phyloP scores from a whole-genome alignment of 208 protist species.

The Crithidia sp. region DNA sequence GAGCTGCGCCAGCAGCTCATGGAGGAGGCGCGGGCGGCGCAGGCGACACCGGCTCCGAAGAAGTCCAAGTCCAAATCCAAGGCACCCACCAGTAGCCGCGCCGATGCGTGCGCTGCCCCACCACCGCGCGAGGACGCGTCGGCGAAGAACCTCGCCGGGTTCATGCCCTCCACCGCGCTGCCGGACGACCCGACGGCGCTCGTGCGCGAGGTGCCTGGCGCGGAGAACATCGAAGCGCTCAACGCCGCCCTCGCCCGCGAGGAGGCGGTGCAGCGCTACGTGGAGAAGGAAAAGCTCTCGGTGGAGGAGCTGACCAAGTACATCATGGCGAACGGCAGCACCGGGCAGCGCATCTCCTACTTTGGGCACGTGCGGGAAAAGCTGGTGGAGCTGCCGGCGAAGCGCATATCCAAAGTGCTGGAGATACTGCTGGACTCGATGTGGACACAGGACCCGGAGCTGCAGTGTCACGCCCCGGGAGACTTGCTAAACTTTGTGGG shows the following conservation, averaged over 20 bases:
- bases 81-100: background rate
- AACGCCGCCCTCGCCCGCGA: constrained; percentile 84
- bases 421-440: constrained; percentile 83
- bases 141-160: constrained; percentile 20
- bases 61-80: constrained; percentile 28
- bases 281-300: constrained; percentile 85
- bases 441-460: constrained; percentile 88
- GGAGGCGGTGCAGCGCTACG: constrained; percentile 90
- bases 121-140: background rate
- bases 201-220: constrained; percentile 80
- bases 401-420: constrained; percentile 72
- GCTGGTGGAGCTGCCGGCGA: constrained; percentile 54
- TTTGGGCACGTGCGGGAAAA: constrained; percentile 75
- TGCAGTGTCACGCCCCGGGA: constrained; percentile 83
- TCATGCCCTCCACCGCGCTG: constrained; percentile 51
- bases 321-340: constrained; percentile 92
- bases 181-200: constrained; percentile 87
- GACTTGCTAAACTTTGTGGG: constrained; percentile 63
- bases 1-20: constrained; percentile 83
- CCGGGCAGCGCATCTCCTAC: constrained; percentile 82
- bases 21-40: constrained; percentile 54
- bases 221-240: constrained; percentile 89
- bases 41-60: constrained; percentile 19
- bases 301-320: constrained; percentile 82
- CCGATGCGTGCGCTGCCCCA: constrained; percentile 15